Conservation (phyloP, 768 basidiomycete genomes). For the Rubroboletus pulcherrimus region DNA sequence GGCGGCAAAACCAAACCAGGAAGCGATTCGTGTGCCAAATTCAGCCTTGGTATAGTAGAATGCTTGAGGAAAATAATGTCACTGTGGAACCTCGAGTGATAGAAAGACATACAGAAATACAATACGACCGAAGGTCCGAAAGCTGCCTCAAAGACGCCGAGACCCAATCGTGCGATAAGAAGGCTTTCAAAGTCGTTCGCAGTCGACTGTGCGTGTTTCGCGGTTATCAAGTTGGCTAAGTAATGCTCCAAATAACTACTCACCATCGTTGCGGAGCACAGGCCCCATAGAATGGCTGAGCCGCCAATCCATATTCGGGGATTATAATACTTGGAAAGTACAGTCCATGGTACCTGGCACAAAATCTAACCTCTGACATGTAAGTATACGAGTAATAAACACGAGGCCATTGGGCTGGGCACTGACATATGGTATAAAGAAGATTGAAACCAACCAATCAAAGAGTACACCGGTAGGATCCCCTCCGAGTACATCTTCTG, state of each 20-base stretch:
- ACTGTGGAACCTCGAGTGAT: conserved; percentile 13
- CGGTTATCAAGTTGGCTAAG: background rate
- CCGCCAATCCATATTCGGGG: conserved; percentile 71
- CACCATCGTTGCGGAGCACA: conserved; percentile 71
- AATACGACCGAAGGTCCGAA: conserved; percentile 32
- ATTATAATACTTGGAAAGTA: conserved; percentile 62
- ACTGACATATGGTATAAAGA: conserved; percentile 76
- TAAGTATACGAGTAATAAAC: background rate
- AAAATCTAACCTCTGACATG: conserved; percentile 46
- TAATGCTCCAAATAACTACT: background rate
- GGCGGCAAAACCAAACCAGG: conserved; percentile 55
- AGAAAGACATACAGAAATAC: conserved; percentile 26
- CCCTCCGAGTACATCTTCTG: conserved; percentile 59
- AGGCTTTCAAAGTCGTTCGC: conserved; percentile 27
- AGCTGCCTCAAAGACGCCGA: conserved; percentile 35
- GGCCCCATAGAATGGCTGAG: conserved; percentile 69
- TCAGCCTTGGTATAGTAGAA: conserved; percentile 49
- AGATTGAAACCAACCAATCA: conserved; percentile 74
- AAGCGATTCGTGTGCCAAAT: conserved; percentile 44
- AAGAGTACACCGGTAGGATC: conserved; percentile 68
- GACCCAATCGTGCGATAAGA: conserved; percentile 28
- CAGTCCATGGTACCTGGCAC: conserved; percentile 64
- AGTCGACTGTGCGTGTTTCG: conserved; percentile 17
- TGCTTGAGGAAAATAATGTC: conserved; percentile 26
- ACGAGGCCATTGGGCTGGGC: background rate